Conservation (phyloP, 345 rosid species). For the Ceriops tagal region DNA sequence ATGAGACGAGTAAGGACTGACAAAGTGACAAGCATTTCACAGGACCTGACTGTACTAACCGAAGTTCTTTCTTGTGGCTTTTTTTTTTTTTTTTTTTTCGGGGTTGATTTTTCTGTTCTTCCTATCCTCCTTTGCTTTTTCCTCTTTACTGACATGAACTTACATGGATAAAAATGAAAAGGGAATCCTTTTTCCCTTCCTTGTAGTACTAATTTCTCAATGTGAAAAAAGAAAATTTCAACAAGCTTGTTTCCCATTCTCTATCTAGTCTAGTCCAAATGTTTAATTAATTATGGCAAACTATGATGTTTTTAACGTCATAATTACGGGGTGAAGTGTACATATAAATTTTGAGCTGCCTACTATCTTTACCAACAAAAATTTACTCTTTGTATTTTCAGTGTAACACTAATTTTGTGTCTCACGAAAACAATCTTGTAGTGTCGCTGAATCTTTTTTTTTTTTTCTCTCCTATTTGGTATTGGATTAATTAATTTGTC, state of each 20-base stretch:
- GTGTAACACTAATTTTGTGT: too few relatives aligned
- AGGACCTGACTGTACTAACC: conserved; percentile 36
- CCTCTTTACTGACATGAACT: conserved; percentile 26
- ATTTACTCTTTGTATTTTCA: too few relatives aligned
- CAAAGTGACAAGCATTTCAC: conserved; percentile 23
- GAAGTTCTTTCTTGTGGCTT: conserved; percentile 9
- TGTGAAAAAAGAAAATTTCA: neutral
- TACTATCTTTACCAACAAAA: too few relatives aligned
- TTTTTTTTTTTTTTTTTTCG: neutral
- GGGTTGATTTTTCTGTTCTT: neutral
- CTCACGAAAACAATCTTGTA: too few relatives aligned
- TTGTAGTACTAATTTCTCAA: neutral
- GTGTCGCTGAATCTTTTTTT: too few relatives aligned
- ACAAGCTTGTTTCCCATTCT: neutral
- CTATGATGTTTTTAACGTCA: neutral
- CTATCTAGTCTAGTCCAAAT: too few relatives aligned
- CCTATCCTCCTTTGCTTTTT: neutral
- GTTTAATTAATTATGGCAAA: neutral
- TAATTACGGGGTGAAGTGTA: too few relatives aligned
- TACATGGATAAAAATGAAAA: conserved; percentile 16
- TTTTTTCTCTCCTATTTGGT: too few relatives aligned
- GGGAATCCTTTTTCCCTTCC: conserved; percentile 21
- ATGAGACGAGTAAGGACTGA: neutral
- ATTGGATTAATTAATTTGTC: too few relatives aligned
- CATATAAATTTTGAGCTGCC: too few relatives aligned